phyloP scores from a whole-genome alignment of 495 filamentous ascomycete genomes.

The Aspergillus nanangensis region DNA sequence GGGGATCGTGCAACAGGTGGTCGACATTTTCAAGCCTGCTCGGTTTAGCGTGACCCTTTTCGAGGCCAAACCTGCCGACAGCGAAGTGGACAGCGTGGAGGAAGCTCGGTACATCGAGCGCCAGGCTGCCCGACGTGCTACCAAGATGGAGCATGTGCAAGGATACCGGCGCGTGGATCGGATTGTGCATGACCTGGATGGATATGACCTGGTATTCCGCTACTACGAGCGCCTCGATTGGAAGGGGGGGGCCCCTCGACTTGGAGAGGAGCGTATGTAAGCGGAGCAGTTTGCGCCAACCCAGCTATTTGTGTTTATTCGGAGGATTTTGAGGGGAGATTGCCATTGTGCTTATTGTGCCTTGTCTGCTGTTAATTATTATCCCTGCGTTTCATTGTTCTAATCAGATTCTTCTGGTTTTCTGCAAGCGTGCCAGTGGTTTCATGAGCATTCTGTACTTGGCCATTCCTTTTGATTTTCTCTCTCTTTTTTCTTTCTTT shows the following conservation, averaged over 20 bases:
- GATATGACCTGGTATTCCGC: slow-evolving; percentile 94
- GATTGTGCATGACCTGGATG: slow-evolving; percentile 96
- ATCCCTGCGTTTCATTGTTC: too few species aligned
- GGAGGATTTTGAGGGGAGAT: too few species aligned
- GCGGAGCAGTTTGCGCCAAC: too few species aligned
- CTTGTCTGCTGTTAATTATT: too few species aligned
- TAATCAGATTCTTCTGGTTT: too few species aligned
- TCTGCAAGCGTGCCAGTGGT: too few species aligned
- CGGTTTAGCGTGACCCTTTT: slow-evolving; percentile 97
- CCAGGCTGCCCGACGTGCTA: slow-evolving; percentile 45
- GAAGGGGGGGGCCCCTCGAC: slow-evolving; percentile 70
- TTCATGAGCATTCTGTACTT: too few species aligned
- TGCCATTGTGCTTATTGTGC: too few species aligned
- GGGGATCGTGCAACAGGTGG: slow-evolving; percentile 89
- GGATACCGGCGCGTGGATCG: slow-evolving; percentile 91
- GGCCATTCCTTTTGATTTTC: neutral
- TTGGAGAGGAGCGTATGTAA: slow-evolving; percentile 58
- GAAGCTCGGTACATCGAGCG: slow-evolving; percentile 42
- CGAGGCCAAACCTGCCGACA: slow-evolving; percentile 67
- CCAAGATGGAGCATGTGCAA: slow-evolving; percentile 74
- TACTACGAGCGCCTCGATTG: slow-evolving; percentile 94
- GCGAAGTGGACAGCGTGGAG: slow-evolving; percentile 31
- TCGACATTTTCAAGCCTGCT: slow-evolving; percentile 91
- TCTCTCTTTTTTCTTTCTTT: slow-evolving; percentile 9
- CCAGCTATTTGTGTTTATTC: too few species aligned